Evolutionary conservation across 2,329 filamentous ascomycete genomes (phyloP), one percentile per base, ranked within the genome.

Genomic region (Cercospora sojina): DNA sequence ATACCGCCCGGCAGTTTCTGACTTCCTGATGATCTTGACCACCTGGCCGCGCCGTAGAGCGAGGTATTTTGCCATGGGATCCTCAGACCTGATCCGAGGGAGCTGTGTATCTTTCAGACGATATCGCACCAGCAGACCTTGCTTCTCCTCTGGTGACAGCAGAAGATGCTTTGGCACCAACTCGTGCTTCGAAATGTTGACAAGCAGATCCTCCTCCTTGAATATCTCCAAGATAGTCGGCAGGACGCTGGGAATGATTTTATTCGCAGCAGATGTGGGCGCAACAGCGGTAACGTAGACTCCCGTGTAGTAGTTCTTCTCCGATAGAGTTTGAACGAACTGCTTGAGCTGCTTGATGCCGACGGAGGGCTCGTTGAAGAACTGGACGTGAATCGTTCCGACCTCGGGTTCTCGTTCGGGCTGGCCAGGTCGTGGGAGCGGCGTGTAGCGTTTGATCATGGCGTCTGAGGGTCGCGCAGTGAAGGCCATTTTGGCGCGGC

Each of bases 181-280:
- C 81, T 98, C 94, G 82, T 99, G 95, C 79, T 93, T 91, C 67
- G 94, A 98, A 80, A 99, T 98, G 82, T 99, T 99, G 80, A 99
- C 93, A 67, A 98, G 85, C 74, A 99, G 81, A 81, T 99, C 95
- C 79, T 95, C 91, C 84, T 98, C 95, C 74, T 94, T 87, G 83
- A 99, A 99, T 78, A 92, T 92, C 83, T 99, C 95, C 76, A 97
- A 92, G 76, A 91, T 88, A 64, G 90, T 91, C 69, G 88, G 88
- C 73, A 91, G 87, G 65, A 94, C 88, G 67, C 90, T 89, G 71
- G 88, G 88, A 73, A 96, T 90, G 72, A 93, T 88, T 83, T 96
- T 96, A 79, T 94, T 88, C 41, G 93, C 94, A 67, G 93, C 91
- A 29, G 92, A 87, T 0, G 93, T 96, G 67, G 97, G 90, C 56